Evolutionary conservation across 805 yeast genomes (phyloP).

Genomic region (Saturnispora besseyi): DNA sequence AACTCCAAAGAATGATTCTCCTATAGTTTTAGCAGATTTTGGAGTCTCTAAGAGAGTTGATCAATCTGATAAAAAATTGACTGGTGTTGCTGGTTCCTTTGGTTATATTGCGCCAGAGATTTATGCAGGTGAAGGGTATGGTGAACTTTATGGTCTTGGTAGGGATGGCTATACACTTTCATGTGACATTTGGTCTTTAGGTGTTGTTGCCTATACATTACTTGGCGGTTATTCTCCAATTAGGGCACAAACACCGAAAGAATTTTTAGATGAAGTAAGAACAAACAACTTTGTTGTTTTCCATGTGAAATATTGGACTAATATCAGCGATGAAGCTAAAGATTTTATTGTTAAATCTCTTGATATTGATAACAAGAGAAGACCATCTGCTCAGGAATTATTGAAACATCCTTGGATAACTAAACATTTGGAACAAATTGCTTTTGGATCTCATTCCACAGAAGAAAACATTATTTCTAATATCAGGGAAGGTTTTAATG

Average conservation of each 20-base stretch:
- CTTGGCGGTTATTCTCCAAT: slow-evolving; percentile 92
- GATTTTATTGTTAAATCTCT: slow-evolving; percentile 65
- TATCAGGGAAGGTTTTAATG: slow-evolving; percentile 73
- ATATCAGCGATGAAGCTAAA: slow-evolving; percentile 73
- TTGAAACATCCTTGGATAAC: slow-evolving; percentile 72
- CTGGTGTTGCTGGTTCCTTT: slow-evolving; percentile 57
- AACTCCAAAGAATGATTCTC: slow-evolving; percentile 50
- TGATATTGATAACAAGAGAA: slow-evolving; percentile 52
- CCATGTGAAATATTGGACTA: slow-evolving; percentile 80
- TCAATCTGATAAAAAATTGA: slow-evolving; percentile 18
- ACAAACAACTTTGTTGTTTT: slow-evolving; percentile 71
- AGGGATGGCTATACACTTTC: slow-evolving; percentile 81
- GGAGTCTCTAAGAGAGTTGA: slow-evolving; percentile 80
- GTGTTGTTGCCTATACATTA: slow-evolving; percentile 84
- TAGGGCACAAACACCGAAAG: slow-evolving; percentile 71
- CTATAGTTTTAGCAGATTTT: slow-evolving; percentile 85
- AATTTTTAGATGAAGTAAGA: slow-evolving; percentile 71
- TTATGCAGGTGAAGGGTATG: slow-evolving; percentile 44
- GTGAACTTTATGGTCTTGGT: slow-evolving; percentile 29
- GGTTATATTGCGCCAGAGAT: slow-evolving; percentile 98
- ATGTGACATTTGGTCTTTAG: slow-evolving; percentile 93
- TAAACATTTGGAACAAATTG: slow-evolving; percentile 25
- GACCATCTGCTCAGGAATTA: slow-evolving; percentile 63
- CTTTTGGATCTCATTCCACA: slow-evolving; percentile 8
- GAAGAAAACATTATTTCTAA: slow-evolving; percentile 63